Conservation (phyloP, 2,329 filamentous ascomycete genomes). For the Neopestalotiopsis rosae region DNA sequence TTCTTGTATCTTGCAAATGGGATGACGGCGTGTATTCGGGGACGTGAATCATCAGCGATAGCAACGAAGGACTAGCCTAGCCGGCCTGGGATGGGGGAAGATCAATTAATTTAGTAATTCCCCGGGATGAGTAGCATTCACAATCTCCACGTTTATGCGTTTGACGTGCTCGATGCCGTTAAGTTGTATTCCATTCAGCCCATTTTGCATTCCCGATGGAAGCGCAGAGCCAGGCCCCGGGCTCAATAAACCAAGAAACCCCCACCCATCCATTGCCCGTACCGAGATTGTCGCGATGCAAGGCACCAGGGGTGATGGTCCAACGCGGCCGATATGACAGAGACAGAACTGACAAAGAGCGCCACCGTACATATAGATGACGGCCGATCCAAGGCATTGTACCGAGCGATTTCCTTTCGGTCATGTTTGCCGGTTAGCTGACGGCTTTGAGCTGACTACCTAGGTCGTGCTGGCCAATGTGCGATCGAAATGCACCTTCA, state of each 20-base stretch:
- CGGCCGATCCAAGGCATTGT: not conserved
- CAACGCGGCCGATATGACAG: not conserved
- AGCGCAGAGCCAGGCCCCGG: not conserved
- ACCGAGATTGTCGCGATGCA: not conserved
- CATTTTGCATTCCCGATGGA: constrained; percentile 3
- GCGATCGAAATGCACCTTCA: not conserved
- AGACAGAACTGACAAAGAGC: not conserved
- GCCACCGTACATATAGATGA: not conserved
- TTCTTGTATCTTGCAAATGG: too few species aligned
- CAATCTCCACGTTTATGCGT: constrained; percentile 15
- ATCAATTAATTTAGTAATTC: constrained; percentile 5
- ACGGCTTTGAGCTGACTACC: not conserved
- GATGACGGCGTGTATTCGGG: not conserved
- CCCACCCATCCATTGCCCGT: not conserved
- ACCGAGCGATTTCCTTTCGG: too few species aligned
- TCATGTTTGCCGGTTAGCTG: not conserved
- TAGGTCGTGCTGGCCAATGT: not conserved
- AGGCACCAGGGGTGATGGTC: not conserved
- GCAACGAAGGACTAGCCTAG: not conserved
- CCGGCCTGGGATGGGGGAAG: not conserved
- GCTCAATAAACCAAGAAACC: not conserved
- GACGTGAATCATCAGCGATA: not conserved
- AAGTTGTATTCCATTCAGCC: not conserved
- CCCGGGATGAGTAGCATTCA: not conserved
- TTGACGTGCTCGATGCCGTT: constrained; percentile 5